phyloP scores from a whole-genome alignment of 306 rosid genomes.

The Fragaria vesca region DNA sequence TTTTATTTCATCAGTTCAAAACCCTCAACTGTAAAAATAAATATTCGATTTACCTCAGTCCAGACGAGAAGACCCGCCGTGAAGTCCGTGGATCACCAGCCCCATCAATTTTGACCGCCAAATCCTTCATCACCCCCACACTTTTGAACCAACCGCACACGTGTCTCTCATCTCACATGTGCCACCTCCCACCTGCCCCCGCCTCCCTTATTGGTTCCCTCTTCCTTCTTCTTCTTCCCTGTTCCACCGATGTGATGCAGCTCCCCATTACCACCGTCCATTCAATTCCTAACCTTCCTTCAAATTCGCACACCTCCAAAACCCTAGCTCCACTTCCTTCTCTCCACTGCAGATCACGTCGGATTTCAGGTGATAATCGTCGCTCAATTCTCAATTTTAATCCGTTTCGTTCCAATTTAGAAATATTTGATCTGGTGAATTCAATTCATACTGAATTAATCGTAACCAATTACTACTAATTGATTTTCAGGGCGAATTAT shows the following conservation, averaged over 20 bases:
- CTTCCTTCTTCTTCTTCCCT: neutral
- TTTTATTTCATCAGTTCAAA: no score
- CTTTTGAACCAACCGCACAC: slow-evolving; percentile 24
- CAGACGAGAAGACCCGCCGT: neutral
- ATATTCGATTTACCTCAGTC: no score
- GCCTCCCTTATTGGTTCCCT: neutral
- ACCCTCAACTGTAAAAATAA: no score
- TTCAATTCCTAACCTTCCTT: neutral
- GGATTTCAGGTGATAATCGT: neutral
- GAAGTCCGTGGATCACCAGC: neutral
- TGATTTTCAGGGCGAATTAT: neutral
- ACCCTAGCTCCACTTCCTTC: neutral
- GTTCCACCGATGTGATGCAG: neutral
- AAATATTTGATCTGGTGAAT: no score
- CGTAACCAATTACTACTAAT: no score
- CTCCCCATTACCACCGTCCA: neutral
- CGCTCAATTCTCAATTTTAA: neutral
- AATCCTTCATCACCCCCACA: no score
- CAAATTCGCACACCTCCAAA: neutral
- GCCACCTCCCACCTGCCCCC: neutral
- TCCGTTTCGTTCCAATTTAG: no score
- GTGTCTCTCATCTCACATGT: slow-evolving; percentile 28
- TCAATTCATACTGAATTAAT: no score
- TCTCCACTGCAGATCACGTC: neutral
- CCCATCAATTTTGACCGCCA: no score